These are phyloP conservation scores for Juncus effusus DNA, from an alignment of 176 grass and related monocot genomes.

Conservation along the genomic window DNA sequence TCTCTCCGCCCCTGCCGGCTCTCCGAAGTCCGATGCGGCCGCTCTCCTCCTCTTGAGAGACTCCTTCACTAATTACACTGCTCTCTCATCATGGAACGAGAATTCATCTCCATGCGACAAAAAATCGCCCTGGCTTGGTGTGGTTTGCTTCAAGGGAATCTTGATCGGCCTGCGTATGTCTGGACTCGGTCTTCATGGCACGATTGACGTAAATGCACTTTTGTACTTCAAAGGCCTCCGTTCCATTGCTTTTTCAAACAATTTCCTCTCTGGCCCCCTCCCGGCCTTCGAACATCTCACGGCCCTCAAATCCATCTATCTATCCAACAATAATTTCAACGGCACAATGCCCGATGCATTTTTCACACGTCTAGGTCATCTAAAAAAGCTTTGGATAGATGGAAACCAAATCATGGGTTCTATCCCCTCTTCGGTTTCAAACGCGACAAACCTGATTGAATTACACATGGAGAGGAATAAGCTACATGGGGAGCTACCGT, in stretches of 20 bases:
- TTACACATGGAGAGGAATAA: constrained; percentile 56
- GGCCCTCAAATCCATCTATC: constrained; percentile 58
- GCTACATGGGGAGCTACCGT: constrained; percentile 50
- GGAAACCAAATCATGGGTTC: constrained; percentile 49
- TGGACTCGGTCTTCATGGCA: constrained; percentile 47
- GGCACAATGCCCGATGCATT: constrained; percentile 51
- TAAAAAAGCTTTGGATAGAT: constrained; percentile 89
- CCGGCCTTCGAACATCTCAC: constrained; percentile 48
- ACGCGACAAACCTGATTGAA: constrained; percentile 53
- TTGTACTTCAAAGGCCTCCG: constrained; percentile 43
- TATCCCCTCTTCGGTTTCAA: constrained; percentile 40
- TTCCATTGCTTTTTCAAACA: constrained; percentile 53
- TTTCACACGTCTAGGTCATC: constrained; percentile 46
- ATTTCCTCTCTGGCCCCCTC: constrained; percentile 58
- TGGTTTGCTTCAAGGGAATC: constrained; percentile 44
- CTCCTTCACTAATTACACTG: constrained; percentile 69
- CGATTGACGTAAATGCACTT: constrained; percentile 51
- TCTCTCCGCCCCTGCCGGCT: neutral
- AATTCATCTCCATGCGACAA: constrained; percentile 28
- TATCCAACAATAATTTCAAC: constrained; percentile 64
- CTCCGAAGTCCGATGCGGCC: constrained; percentile 28
- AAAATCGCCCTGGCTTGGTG: constrained; percentile 46
- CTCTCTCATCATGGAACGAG: constrained; percentile 61
- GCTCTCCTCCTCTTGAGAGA: constrained; percentile 64
- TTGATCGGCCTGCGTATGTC: constrained; percentile 53